These are phyloP conservation scores for Leucocoprinus sp. DNA, from an alignment of 768 basidiomycete genomes.

Conservation along the genomic window DNA sequence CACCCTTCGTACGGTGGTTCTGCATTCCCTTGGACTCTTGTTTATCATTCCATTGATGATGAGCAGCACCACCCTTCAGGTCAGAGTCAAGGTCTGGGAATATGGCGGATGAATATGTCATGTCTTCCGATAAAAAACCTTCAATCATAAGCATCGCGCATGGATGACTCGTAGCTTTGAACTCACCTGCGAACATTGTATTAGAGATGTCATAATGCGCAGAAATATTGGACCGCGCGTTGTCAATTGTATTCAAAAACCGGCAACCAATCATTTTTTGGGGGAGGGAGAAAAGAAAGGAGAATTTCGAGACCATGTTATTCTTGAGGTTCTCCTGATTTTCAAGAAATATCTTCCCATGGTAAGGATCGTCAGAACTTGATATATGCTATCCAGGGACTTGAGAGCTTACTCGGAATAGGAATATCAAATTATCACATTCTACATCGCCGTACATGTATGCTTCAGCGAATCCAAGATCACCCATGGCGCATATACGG, in stretches of 20 bases:
- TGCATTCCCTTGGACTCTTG: not conserved
- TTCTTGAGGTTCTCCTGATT: conserved; percentile 44
- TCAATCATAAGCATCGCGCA: not conserved
- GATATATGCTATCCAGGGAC: not conserved
- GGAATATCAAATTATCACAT: conserved; percentile 51
- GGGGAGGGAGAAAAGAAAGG: conserved; percentile 45
- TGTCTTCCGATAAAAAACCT: conserved; percentile 58
- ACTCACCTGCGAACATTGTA: conserved; percentile 56
- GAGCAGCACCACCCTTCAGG: conserved; percentile 16
- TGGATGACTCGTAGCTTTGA: too few species aligned
- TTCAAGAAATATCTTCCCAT: conserved; percentile 50
- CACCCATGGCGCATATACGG: conserved; percentile 48
- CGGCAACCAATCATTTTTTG: conserved; percentile 49
- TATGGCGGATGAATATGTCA: conserved; percentile 74
- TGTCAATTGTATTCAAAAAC: conserved; percentile 58
- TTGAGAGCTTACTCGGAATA: conserved; percentile 58
- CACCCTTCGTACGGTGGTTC: not conserved
- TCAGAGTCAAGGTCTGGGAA: conserved; percentile 59
- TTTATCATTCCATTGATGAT: not conserved
- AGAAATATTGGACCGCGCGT: conserved; percentile 59
- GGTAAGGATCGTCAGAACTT: not conserved
- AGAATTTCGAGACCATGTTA: conserved; percentile 40
- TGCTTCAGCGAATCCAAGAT: too few species aligned
- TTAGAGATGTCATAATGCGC: conserved; percentile 79
- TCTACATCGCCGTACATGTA: conserved; percentile 75